Evolutionary conservation across 768 basidiomycete genomes (phyloP).

Genomic region (Suillus weaverae): DNA sequence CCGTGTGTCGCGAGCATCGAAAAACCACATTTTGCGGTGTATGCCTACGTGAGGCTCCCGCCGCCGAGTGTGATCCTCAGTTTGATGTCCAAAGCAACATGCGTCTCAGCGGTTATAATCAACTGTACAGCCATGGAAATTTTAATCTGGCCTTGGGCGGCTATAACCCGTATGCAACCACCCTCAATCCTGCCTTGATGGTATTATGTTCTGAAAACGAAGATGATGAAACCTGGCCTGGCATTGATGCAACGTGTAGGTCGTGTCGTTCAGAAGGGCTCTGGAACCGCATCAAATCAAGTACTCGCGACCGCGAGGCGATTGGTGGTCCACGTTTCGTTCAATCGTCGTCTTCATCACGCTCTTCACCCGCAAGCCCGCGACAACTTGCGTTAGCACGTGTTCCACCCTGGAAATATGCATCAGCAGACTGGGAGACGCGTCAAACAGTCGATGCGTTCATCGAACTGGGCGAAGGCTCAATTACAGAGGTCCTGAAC

Average conservation of each 20-base stretch:
- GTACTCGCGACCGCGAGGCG: conserved; percentile 53
- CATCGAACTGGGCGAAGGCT: conserved; percentile 72
- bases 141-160: conserved; percentile 23
- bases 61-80: conserved; percentile 40
- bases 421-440: conserved; percentile 61
- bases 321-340: conserved; percentile 47
- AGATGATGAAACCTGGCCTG: conserved; percentile 67
- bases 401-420: conserved; percentile 28
- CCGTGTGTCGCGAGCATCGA: conserved; percentile 65
- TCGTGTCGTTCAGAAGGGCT: conserved; percentile 66
- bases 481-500: conserved; percentile 56
- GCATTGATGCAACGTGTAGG: conserved; percentile 66
- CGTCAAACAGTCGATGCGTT: conserved; percentile 69
- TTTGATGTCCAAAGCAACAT: conserved; percentile 32
- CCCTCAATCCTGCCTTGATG: conserved; percentile 30
- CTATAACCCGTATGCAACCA: conserved; percentile 25
- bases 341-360: conserved; percentile 15
- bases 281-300: conserved; percentile 54
- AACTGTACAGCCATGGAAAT: conserved; percentile 27
- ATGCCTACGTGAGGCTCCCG: conserved; percentile 64
- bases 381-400: conserved; percentile 19
- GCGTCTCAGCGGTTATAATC: conserved; percentile 33
- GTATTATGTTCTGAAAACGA: conserved; percentile 68
- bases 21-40: conserved; percentile 63
- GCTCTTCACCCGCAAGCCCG: conserved; percentile 16